phyloP scores from a whole-genome alignment of 163 green algal species.

The Volvox carteri region DNA sequence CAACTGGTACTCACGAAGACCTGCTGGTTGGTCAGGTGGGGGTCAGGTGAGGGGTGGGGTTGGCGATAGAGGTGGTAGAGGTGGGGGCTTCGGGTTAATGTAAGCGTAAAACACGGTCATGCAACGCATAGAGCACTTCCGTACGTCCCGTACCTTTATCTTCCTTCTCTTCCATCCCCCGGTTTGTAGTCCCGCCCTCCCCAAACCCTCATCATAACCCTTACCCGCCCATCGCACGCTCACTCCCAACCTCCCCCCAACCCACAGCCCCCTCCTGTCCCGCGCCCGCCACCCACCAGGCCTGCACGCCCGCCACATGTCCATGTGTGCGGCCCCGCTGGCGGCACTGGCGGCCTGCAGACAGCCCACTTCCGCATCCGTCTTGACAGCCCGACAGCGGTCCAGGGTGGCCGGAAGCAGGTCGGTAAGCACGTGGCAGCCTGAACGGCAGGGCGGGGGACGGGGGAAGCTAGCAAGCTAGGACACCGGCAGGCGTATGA shows the following conservation, averaged over 20 bases:
- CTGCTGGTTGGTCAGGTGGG: slow-evolving; percentile 2
- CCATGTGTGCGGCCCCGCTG: slow-evolving; percentile 62
- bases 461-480: too few species aligned
- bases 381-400: slow-evolving; percentile 46
- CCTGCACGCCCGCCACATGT: slow-evolving; percentile 59
- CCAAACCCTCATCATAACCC: not conserved
- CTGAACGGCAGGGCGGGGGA: too few species aligned
- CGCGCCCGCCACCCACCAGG: slow-evolving; percentile 47
- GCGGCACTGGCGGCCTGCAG: slow-evolving; percentile 27
- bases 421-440: slow-evolving; percentile 10
- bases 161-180: not conserved
- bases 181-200: not conserved
- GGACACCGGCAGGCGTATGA: too few species aligned
- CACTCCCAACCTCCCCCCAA: too few species aligned
- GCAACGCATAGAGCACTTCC: too few species aligned
- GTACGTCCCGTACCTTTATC: too few species aligned
- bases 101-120: too few species aligned
- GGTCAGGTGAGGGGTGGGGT: too few species aligned
- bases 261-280: too few species aligned
- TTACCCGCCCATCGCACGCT: too few species aligned
- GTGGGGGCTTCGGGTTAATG: too few species aligned
- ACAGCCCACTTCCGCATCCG: slow-evolving; percentile 43
- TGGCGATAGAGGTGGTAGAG: too few species aligned
- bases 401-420: slow-evolving; percentile 23
- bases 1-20: slow-evolving; percentile 69